Base-by-base conservation (phyloP, 2,329 filamentous ascomycete genomes). In the Proliferodiscus dingleyae region DNA sequence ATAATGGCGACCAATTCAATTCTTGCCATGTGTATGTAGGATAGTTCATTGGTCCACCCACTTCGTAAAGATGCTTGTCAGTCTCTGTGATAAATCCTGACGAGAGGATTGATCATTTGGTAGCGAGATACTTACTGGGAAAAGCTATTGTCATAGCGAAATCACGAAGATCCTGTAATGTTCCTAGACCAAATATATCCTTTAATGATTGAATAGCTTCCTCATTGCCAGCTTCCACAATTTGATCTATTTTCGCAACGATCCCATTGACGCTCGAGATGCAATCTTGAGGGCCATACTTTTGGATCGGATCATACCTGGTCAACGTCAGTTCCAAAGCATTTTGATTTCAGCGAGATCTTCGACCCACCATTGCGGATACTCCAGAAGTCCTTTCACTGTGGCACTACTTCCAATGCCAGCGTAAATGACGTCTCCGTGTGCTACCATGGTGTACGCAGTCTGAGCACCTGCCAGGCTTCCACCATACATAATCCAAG, bases 1-100 rank as follows among this genome's bases (percentile, higher is more conserved):
- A 67, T 0, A 49, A 62, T 6, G 63, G 60, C 26, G 63, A 57
- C 74, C 74, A 78, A 46, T 71, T 73, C 8, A 78, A 59, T 53
- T 77, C 74, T 61, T 77, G 74, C 74, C 74, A 77, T 4, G 74
- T 77, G 19, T 63, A 64, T 0, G 68, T 73, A 0, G 70, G 68
- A 52, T 77, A 77, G 48, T 67, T 67, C 45, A 73, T 66, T n/a
- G 69, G 68, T 0, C 66, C 68, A n/a, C 69, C 68, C 10, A 72
- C 55, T 57, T 7, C 7, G 26, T 13, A 13, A 11, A 19, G 36
- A 21, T 28, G 19, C 11, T 6, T 4, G 41, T 54, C 24, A 54
- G 43, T 2, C 11, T 21, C 6, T 28, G 22, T 8, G 11, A 26
- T n/a, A n/a, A n/a, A n/a, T n/a, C n/a, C n/a, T n/a, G n/a, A n/a